phyloP scores from a whole-genome alignment of 2,329 filamentous ascomycete species.

The Zelopaecilomyces penicillatus region DNA sequence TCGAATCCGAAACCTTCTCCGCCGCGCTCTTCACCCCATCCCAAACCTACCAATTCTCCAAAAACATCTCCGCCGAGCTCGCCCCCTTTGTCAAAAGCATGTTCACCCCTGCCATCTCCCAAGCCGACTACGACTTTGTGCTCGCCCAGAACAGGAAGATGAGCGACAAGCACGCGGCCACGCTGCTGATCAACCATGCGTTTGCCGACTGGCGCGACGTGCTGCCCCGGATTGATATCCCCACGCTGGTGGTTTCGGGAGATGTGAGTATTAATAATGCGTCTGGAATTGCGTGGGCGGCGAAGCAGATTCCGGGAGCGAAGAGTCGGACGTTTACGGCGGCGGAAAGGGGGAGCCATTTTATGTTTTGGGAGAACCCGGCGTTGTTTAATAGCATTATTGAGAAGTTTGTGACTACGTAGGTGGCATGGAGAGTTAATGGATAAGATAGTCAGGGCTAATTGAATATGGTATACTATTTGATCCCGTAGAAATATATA shows the following conservation, averaged over 20 bases:
- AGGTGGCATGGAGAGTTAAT: too few species aligned
- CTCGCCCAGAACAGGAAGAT: constrained; percentile 18
- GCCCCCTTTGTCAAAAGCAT: constrained; percentile 14
- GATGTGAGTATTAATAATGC: constrained; percentile 7
- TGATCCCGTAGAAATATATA: too few species aligned
- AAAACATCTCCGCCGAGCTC: constrained; percentile 4
- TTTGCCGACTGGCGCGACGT: constrained; percentile 21
- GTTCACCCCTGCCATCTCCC: constrained; percentile 15
- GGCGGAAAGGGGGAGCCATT: constrained; percentile 25
- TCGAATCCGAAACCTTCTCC: constrained; percentile 11
- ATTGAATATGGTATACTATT: too few species aligned
- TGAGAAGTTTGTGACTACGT: constrained; percentile 15
- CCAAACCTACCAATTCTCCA: constrained; percentile 4
- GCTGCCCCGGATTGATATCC: constrained; percentile 19
- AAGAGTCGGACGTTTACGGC: constrained; percentile 18
- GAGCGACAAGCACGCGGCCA: constrained; percentile 15
- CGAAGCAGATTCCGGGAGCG: constrained; percentile 18
- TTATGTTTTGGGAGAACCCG: constrained; percentile 26
- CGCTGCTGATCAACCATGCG: constrained; percentile 20
- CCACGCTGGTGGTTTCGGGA: constrained; percentile 19
- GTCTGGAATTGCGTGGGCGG: constrained; percentile 16
- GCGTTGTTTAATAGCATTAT: constrained; percentile 23
- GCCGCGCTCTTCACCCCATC: constrained; percentile 15
- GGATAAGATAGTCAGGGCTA: too few species aligned
- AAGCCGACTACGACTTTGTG: constrained; percentile 18